Conservation (phyloP, 1,284 basidiomycete genomes). For the Ganoderma leucocontextum region DNA sequence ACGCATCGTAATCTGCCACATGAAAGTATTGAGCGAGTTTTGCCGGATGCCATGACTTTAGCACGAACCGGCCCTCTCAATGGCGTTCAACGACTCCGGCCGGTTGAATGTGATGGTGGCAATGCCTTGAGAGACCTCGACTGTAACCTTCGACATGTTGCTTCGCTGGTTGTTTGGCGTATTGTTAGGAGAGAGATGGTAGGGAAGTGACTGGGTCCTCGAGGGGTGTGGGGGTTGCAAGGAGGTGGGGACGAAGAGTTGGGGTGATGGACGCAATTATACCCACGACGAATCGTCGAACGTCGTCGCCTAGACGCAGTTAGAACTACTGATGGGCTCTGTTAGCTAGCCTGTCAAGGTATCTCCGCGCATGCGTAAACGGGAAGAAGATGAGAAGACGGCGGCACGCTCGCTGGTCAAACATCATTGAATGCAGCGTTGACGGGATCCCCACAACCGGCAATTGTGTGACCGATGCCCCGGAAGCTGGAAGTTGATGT, state of each 20-base stretch:
- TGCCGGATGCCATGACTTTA: neutral
- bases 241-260: neutral
- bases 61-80: conserved; percentile 59
- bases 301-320: neutral
- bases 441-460: neutral
- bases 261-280: neutral
- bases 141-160: conserved; percentile 42
- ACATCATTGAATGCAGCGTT: neutral
- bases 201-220: neutral
- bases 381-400: neutral
- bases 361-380: neutral
- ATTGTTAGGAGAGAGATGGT: neutral
- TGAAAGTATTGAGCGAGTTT: neutral
- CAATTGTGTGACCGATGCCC: neutral
- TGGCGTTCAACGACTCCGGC: conserved; percentile 65
- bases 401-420: neutral
- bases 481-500: conserved; percentile 4
- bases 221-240: neutral
- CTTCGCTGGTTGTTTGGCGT: neutral
- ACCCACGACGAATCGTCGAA: neutral
- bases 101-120: conserved; percentile 75
- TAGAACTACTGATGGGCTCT: neutral
- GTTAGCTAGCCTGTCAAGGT: neutral
- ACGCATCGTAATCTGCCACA: conserved; percentile 65
- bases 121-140: conserved; percentile 63